Evolutionary conservation across 2,329 filamentous ascomycete genomes (phyloP), one percentile per base, ranked within the genome.

Genomic region (Chalaropsis thielavioides): DNA sequence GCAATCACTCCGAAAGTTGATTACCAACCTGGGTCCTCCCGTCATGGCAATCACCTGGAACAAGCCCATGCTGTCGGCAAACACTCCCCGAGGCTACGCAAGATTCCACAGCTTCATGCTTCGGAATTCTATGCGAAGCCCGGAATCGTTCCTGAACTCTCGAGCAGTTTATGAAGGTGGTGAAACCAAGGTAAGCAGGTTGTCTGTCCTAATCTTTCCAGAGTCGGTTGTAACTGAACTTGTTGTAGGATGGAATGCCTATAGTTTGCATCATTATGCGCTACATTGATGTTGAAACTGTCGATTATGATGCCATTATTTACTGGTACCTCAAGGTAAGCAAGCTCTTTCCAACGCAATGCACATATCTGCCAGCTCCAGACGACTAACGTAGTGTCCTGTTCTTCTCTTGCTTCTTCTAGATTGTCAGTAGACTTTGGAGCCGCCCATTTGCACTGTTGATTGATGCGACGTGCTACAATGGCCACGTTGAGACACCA

Each of bases 61-160:
- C 68, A 77, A 84, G 61, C 85, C 85, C 10, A 80, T 82, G 61
- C 82, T 88, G n/a, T 82, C 83, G 0, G 73, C 79, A 31, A 88
- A 87, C 68, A 81, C 75, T 19, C 84, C 85, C 3, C 81, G 83
- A 0, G 76, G 81, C 6, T 88, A 88, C 71, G 87, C 84, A 1
- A 78, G 84, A 27, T 88, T 88, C 69, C 85, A 88, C 69, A 83
- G 87, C 68, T 88, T 88, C 70, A 88, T 88, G 85, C 78, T 88
- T 58, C 81, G 82, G 19, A 87, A 88, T 71, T 85, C 85, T 1
- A 85, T 85, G 68, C 79, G 82, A 44, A 83, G 82, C 69, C 83
- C 81, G 0, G 85, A 87, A 69, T 85, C 83, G 2, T 83, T 85
- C 66, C 73, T 85, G 24, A 85, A 83, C 1, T 81, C 82, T 27